These are phyloP conservation scores for Beauveria brongniartii DNA, from an alignment of 2,329 filamentous ascomycete species.

Conservation along the genomic window DNA sequence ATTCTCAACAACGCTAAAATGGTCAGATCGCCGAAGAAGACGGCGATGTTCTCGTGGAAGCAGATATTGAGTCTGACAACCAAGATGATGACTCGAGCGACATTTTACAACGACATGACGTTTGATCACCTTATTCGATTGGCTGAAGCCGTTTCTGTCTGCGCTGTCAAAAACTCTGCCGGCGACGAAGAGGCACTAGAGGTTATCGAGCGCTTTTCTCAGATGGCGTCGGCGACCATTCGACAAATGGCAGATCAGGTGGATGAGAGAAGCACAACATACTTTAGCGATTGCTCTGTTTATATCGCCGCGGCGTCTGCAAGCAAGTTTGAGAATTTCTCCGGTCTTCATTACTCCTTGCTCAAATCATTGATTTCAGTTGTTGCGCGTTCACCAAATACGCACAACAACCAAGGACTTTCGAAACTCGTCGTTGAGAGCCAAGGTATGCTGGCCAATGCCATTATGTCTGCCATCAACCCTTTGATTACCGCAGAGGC, in stretches of 20 bases:
- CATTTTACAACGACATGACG: slow-evolving; percentile 39
- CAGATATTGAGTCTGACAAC: slow-evolving; percentile 36
- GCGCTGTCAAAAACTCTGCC: slow-evolving; percentile 16
- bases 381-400: neutral
- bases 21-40: slow-evolving; percentile 18
- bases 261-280: slow-evolving; percentile 34
- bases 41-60: slow-evolving; percentile 25
- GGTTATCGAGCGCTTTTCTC: slow-evolving; percentile 25
- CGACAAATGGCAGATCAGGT: slow-evolving; percentile 37
- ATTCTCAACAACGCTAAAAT: slow-evolving; percentile 20
- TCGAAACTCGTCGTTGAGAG: slow-evolving; percentile 19
- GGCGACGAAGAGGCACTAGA: slow-evolving; percentile 22
- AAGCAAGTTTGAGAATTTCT: slow-evolving; percentile 15
- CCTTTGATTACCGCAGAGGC: slow-evolving; percentile 24
- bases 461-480: slow-evolving; percentile 19
- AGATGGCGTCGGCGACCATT: slow-evolving; percentile 25
- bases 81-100: slow-evolving; percentile 43
- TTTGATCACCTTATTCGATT: slow-evolving; percentile 30
- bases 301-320: slow-evolving; percentile 11
- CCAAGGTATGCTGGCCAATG: slow-evolving; percentile 20
- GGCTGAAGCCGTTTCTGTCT: slow-evolving; percentile 24
- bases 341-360: slow-evolving; percentile 17
- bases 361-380: slow-evolving; percentile 13
- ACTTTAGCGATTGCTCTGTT: slow-evolving; percentile 24
- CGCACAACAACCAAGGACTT: slow-evolving; percentile 13